Base-by-base conservation (phyloP, 2,329 filamentous ascomycete genomes). In the Fusarium sp. region DNA sequence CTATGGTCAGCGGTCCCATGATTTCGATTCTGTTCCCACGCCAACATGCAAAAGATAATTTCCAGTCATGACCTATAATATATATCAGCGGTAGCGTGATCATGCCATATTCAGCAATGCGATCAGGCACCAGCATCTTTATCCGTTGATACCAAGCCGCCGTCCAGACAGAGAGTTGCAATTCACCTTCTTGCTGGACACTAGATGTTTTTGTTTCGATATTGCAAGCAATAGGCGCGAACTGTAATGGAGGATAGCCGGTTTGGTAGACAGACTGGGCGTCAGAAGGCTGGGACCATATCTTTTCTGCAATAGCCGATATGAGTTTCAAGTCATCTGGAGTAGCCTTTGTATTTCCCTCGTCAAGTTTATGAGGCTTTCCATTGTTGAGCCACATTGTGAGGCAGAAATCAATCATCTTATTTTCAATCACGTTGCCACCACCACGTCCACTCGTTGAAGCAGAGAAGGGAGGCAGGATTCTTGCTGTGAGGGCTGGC, bases 1-100 rank as follows among this genome's bases (percentile, higher is more conserved):
- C 46, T 2, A 62, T 19, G 3, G 8, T 9, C 14, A 48, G 30
- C 21, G 54, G 24, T 14, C 36, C 56, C 1, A 52, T 26, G 9
- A 65, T 32, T 24, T 61, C 53, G 11, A 65, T 51, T 1, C 30
- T 12, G 6, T 36, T 19, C 6, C 45, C 45, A 14, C 36, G 46
- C 6, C 26, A 40, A 15, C 14, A 36, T 2, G 50, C 54, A 51
- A 65, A 65, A 1, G 43, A 49, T 7, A 65, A n/a, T 14, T 36
- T 47, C 62, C 54, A 62, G 12, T 53, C 20, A 10, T 62, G 50
- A 3, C 34, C 47, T 1, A 62, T 15, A 7, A 58, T 19, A 10
- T 51, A 36, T 1, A 65, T 14, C 4, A 62, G 56, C 7, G 62
- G 62, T 6, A 62, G 28, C 14, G 62, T 57, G 7, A 12, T 12